Evolutionary conservation across 768 basidiomycete genomes (phyloP).

Genomic region (Lactifluus hygrophoroides): DNA sequence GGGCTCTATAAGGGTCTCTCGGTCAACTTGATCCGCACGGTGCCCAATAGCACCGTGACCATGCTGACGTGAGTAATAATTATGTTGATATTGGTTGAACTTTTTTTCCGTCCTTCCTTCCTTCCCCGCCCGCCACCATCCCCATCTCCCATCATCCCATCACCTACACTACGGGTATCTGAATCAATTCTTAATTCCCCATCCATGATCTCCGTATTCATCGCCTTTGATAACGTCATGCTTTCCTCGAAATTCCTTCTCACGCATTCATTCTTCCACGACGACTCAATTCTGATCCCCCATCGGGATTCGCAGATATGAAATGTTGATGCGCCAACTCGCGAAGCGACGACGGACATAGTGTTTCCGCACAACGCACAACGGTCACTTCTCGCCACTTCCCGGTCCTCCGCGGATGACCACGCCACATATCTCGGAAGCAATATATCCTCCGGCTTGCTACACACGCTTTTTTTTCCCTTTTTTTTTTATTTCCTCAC

Average conservation of each 20-base stretch:
- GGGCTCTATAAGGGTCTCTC: conserved; percentile 90
- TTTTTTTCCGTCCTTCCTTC: background rate
- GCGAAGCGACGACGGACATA: conserved; percentile 6
- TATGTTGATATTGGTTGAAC: too few species aligned
- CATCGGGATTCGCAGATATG: conserved; percentile 27
- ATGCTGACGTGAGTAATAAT: conserved; percentile 89
- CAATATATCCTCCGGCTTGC: conserved; percentile 4
- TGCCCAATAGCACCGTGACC: conserved; percentile 93
- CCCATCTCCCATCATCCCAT: background rate
- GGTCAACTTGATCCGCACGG: conserved; percentile 90
- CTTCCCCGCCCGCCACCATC: background rate
- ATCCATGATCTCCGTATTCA: too few species aligned
- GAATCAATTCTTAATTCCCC: too few species aligned
- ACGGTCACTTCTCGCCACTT: background rate
- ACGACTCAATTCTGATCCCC: background rate
- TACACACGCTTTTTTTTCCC: conserved; percentile 2
- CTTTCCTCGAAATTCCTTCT: too few species aligned
- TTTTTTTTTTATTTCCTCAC: background rate
- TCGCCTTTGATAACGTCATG: too few species aligned
- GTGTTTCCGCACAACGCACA: background rate
- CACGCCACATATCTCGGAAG: conserved; percentile 3
- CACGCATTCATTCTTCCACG: too few species aligned
- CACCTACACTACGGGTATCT: background rate
- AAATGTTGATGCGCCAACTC: conserved; percentile 34
- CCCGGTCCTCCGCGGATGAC: background rate